Conservation (phyloP, 768 basidiomycete genomes). For the Leccinum subgranulosum region DNA sequence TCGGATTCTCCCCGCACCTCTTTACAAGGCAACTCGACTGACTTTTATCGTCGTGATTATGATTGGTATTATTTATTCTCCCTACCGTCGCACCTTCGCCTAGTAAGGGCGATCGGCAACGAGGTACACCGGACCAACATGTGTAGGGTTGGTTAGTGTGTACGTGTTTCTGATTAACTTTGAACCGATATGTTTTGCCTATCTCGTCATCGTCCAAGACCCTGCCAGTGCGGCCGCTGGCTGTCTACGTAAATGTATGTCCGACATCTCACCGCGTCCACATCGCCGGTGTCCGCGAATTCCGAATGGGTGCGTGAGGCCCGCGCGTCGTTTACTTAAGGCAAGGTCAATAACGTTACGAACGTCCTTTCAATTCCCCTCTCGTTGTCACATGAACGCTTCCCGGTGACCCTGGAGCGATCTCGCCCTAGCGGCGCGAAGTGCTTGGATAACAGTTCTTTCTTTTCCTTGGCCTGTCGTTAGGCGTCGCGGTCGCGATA, state of each 20-base stretch:
- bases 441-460: not conserved
- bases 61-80: not conserved
- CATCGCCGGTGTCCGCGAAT: slow-evolving; percentile 5
- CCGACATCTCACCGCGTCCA: slow-evolving; percentile 2
- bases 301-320: slow-evolving; percentile 12
- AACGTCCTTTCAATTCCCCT: not conserved
- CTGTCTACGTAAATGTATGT: not conserved
- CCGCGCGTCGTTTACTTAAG: slow-evolving; percentile 14
- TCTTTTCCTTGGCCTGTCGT: not conserved
- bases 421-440: slow-evolving; percentile 2
- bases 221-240: not conserved
- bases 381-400: not conserved
- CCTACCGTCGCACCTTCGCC: not conserved
- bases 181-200: not conserved
- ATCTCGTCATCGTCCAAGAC: not conserved
- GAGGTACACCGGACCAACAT: not conserved
- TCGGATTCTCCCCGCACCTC: not conserved
- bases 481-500: not conserved
- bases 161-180: not conserved
- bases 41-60: not conserved
- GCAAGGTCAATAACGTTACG: slow-evolving; percentile 10
- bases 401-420: slow-evolving; percentile 6
- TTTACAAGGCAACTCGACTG: not conserved
- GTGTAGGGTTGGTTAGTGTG: not conserved
- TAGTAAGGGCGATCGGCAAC: not conserved